A percentile compares a stretch with the other conserved stretches of the same genome.
Evolutionary conservation across 2,329 filamentous ascomycete species (phyloP).

Genomic region (Diaporthe batatas): DNA sequence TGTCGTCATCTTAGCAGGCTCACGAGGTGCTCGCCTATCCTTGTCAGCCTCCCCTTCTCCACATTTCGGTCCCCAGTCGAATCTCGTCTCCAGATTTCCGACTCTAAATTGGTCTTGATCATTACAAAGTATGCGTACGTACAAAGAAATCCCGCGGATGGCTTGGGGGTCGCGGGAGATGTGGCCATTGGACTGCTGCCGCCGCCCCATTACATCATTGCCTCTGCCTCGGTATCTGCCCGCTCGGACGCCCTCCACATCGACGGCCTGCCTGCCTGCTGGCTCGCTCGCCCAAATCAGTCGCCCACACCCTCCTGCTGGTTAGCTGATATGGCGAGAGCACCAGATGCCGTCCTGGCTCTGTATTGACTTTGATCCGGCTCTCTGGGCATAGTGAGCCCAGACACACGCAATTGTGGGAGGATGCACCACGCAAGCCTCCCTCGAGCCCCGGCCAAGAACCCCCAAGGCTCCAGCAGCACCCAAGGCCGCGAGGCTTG

Average conservation of each 20-base stretch:
- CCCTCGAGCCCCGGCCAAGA: slow-evolving; percentile 16
- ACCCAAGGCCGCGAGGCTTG: slow-evolving; percentile 13
- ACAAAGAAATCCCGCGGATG: slow-evolving; percentile 36
- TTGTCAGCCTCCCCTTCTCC: slow-evolving; percentile 35
- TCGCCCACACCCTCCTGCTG: not conserved
- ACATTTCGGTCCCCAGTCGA: slow-evolving; percentile 33
- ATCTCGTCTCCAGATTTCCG: slow-evolving; percentile 32
- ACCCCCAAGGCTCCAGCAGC: not conserved
- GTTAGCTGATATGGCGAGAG: slow-evolving; percentile 14
- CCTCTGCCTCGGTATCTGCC: slow-evolving; percentile 33
- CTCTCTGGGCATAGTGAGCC: slow-evolving; percentile 27
- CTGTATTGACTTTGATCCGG: slow-evolving; percentile 32
- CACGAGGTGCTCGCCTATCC: slow-evolving; percentile 27
- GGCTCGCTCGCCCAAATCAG: slow-evolving; percentile 1
- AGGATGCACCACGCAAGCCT: slow-evolving; percentile 27
- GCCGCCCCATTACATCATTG: slow-evolving; percentile 33
- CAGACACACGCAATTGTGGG: slow-evolving; percentile 35
- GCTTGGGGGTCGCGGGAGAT: not conserved
- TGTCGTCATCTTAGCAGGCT: slow-evolving; percentile 38
- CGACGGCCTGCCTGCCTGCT: slow-evolving; percentile 12
- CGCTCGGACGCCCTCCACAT: slow-evolving; percentile 10
- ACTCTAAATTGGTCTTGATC: slow-evolving; percentile 37
- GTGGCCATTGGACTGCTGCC: slow-evolving; percentile 5
- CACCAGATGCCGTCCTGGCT: slow-evolving; percentile 11
- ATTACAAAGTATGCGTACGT: slow-evolving; percentile 41